phyloP scores from a whole-genome alignment of 2,329 filamentous ascomycete genomes.

The Colletotrichum sp. region DNA sequence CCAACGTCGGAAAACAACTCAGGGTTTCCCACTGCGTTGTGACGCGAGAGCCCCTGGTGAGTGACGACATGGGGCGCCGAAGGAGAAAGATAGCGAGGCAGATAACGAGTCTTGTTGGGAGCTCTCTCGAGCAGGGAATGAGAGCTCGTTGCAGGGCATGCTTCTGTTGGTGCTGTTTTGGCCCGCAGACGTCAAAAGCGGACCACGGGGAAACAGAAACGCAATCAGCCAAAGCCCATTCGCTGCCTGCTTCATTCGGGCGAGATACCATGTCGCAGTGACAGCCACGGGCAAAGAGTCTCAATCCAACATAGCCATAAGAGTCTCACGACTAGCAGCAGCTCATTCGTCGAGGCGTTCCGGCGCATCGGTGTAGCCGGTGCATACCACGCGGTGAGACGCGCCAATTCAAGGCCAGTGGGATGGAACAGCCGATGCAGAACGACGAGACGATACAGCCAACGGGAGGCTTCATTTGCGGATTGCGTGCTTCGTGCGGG shows the following conservation, averaged over 20 bases:
- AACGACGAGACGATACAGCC: not conserved
- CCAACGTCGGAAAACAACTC: not conserved
- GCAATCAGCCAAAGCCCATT: not conserved
- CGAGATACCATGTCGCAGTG: not conserved
- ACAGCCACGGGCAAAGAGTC: not conserved
- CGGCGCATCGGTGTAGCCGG: not conserved
- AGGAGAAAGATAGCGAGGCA: not conserved
- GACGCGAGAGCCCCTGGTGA: not conserved
- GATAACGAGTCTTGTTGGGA: not conserved
- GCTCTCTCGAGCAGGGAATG: not conserved
- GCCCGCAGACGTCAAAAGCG: not conserved
- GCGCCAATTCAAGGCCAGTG: not conserved
- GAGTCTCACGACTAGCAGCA: not conserved
- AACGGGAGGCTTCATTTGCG: not conserved
- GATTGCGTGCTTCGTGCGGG: slow-evolving; percentile 12
- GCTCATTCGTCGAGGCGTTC: not conserved
- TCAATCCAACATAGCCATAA: not conserved
- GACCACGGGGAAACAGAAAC: not conserved
- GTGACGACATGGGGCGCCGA: not conserved
- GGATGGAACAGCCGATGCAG: not conserved
- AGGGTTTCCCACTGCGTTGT: not conserved
- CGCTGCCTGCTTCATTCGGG: not conserved
- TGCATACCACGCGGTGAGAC: not conserved
- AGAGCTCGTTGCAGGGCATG: not conserved
- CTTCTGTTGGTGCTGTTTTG: not conserved